Conservation (phyloP, 2,329 filamentous ascomycete genomes). For the Aspergillus sp. region DNA sequence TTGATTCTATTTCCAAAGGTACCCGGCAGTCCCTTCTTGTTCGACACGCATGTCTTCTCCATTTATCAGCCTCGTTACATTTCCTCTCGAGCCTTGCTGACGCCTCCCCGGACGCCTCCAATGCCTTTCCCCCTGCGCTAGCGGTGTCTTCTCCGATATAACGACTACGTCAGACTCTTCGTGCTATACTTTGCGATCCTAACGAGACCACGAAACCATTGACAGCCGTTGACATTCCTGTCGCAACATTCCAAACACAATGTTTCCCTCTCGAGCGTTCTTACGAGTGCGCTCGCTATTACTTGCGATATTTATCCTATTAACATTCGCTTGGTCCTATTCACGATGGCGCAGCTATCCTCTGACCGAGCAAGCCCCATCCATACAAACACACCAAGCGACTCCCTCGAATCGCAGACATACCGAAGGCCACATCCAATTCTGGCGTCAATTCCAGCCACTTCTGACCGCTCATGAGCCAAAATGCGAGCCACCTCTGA, state of each 20-base stretch:
- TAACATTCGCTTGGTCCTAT: constrained; percentile 21
- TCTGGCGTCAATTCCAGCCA: constrained; percentile 39
- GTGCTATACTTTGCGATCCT: not conserved
- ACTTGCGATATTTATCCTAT: constrained; percentile 17
- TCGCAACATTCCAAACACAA: not conserved
- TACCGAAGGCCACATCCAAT: constrained; percentile 27
- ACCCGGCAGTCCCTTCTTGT: no score
- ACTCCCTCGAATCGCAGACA: not conserved
- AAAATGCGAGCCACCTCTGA: constrained; percentile 30
- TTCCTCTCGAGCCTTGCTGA: not conserved
- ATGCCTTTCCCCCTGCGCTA: not conserved
- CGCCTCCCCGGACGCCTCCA: not conserved
- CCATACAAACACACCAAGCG: not conserved
- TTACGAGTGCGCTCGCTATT: constrained; percentile 23
- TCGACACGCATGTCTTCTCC: not conserved
- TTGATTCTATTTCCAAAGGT: not conserved
- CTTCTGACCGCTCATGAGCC: constrained; percentile 36
- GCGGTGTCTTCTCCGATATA: not conserved
- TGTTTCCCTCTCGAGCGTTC: constrained; percentile 20
- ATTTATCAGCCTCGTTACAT: not conserved
- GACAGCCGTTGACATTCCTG: not conserved
- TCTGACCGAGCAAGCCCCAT: not conserved
- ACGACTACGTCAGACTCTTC: not conserved
- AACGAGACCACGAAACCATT: no score
- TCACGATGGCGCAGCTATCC: constrained; percentile 15